Conservation (phyloP, 2,329 filamentous ascomycete genomes). For the Colletotrichum filicis region DNA sequence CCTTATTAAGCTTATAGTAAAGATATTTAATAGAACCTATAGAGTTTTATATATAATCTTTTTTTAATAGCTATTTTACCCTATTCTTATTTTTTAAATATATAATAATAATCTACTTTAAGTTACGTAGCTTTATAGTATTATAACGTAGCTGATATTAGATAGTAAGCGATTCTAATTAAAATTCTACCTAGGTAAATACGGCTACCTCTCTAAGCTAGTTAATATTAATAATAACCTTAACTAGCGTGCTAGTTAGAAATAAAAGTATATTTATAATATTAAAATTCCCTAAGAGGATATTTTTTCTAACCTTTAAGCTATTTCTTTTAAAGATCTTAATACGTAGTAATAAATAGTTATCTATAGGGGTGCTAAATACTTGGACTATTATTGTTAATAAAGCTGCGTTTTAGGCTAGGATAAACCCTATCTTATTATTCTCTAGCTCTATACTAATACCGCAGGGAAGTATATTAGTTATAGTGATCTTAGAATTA, state of each 20-base stretch:
- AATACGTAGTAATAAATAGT: neutral
- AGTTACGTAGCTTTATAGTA: neutral
- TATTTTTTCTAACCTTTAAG: neutral
- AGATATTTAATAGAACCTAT: too few species aligned
- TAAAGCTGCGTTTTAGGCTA: too few species aligned
- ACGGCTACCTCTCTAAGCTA: neutral
- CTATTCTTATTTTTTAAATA: neutral
- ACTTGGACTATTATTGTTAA: neutral
- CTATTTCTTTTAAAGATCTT: neutral
- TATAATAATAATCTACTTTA: neutral
- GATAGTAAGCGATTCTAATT: neutral
- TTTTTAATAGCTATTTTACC: neutral
- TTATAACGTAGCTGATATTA: neutral
- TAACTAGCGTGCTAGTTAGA: neutral
- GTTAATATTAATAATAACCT: neutral
- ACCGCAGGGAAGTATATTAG: neutral
- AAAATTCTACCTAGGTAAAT: neutral
- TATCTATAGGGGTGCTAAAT: neutral
- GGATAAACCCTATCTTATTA: neutral
- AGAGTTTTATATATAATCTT: neutral
- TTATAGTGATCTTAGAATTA: neutral
- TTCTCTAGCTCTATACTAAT: neutral
- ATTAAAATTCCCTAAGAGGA: neutral
- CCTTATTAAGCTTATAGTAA: neutral
- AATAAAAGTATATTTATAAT: neutral